Base-by-base conservation (phyloP, 2,329 filamentous ascomycete species). In the Stromatinia cepivora region DNA sequence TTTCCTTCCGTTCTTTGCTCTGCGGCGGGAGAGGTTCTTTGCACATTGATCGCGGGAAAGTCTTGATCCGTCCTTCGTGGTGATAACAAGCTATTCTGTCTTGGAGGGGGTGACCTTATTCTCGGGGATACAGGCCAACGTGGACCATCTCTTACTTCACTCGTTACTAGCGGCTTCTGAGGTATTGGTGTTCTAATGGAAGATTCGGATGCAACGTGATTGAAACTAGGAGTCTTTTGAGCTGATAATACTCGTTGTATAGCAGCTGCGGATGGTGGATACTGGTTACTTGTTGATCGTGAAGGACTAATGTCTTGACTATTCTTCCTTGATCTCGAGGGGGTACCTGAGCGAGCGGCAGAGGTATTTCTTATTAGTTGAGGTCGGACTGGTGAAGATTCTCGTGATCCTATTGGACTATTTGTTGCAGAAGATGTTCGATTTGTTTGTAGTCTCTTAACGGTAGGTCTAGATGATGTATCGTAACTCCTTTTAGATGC, bases 61-160 rank as follows among this genome's bases (percentile, higher is more conserved):
- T 87, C 86, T 72, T 79, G 81, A 39, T 87, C 86, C 73, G 75
- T 81, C 75, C 80, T 84, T 71, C 82, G 82, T 53, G 79, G 81
- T 62, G 80, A 80, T 67, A 79, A 81, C 73, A 79, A 80, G 64
- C 81, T 83, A 73, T 81, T 82, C 71, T 81, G 84, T 76, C 81
- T 83, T 66, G 91, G 91, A 28, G 92, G 91, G 67, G 92, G 92
- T 10, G 92, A 93, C 78, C 90, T 91, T 72, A 95, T 79, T 72
- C 92, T 86, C 58, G 92, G 92, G 59, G 92, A 94, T 71, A 90
- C 81, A 36, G 92, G 91, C 91, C 92, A 94, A 80, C 90, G 86
- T 72, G 88, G 88, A 66, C 59, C 62, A 85, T 85, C 69, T 88
- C 85, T 76, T 53, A 84, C 73, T 66, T 90, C 84, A 65, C 82